Base-by-base conservation (phyloP, 805 yeast genomes). In the Metschnikowia arizonensis region DNA sequence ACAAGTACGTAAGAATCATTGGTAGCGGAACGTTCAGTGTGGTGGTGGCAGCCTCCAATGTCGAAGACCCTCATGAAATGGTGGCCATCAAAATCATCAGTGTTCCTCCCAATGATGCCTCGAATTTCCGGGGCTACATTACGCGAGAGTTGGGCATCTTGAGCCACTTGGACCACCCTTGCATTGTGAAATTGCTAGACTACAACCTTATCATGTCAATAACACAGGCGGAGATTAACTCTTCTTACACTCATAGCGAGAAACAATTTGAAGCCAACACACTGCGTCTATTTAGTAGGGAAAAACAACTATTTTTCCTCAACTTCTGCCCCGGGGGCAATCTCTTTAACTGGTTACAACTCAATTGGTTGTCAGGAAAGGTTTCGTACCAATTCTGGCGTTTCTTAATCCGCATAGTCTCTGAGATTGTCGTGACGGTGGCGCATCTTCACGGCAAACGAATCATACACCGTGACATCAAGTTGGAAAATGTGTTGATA, bases 381-480 rank as follows among this genome's bases (percentile, higher is more conserved):
- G 44, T 18, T 23, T 31, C 39, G 3, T 12, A 17, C 14, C 28
- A 24, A 19, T 88, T 71, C 17, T 70, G 83, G 55, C 56, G 63
- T 34, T 66, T 84, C 7, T 67, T 85, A 2, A 71, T 79, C 46
- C 71, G 87, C 23, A 67, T 89, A 0, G 84, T 85, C 50, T 76
- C 83, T 6, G 96, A 93, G 62, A 57, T 87, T 1, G 77, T 81
- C 3, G 61, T 74, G 9, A 91, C 96, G 0, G 81, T 89, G 2
- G 46, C 49, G 2, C 88, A 85, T 59, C 66, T 91, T 43, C 99
- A 93, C 62, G 56, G 61, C 3, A 66, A 77, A 45, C 64, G 76
- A 48, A 78, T 90, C 23, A 87, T 90, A 7, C 99, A 93, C 64
- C 79, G 98, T 48, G 99, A 93, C 59, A 77, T 93, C 54, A 93